Conservation (phyloP, 2,329 filamentous ascomycete genomes). For the Aciculosporium take region DNA sequence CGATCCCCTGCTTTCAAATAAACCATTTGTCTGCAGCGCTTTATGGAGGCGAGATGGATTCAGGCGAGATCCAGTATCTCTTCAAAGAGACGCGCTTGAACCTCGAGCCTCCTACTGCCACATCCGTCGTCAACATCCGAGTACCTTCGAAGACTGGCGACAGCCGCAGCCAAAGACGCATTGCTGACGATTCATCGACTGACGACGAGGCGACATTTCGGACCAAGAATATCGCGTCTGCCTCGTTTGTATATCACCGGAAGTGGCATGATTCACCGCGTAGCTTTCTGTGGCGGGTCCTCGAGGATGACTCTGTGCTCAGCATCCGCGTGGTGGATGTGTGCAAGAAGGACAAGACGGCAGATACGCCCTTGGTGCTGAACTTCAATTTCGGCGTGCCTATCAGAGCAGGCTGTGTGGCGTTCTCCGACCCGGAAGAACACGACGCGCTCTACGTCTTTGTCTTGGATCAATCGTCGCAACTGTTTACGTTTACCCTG, state of each 20-base stretch:
- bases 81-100: slow-evolving; percentile 82
- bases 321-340: slow-evolving; percentile 77
- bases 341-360: slow-evolving; percentile 48
- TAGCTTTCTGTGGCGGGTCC: slow-evolving; percentile 79
- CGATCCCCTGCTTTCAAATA: background rate
- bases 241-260: slow-evolving; percentile 76
- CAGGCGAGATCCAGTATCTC: slow-evolving; percentile 47
- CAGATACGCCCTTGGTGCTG: slow-evolving; percentile 60
- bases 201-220: slow-evolving; percentile 66
- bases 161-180: slow-evolving; percentile 28
- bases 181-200: slow-evolving; percentile 18
- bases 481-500: slow-evolving; percentile 72
- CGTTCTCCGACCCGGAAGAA: slow-evolving; percentile 65
- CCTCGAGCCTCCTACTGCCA: slow-evolving; percentile 56
- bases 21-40: slow-evolving; percentile 7
- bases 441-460: slow-evolving; percentile 68
- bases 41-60: slow-evolving; percentile 57
- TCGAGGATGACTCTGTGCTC: slow-evolving; percentile 65
- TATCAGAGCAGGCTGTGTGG: slow-evolving; percentile 65
- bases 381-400: slow-evolving; percentile 62
- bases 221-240: slow-evolving; percentile 56
- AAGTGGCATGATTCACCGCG: slow-evolving; percentile 61
- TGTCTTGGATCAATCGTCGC: slow-evolving; percentile 62
- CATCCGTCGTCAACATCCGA: slow-evolving; percentile 56
- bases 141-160: slow-evolving; percentile 42